Evolutionary conservation across 441 rosid genomes (phyloP), one percentile per base, ranked within the genome.

Genomic region (Populus hybrid): DNA sequence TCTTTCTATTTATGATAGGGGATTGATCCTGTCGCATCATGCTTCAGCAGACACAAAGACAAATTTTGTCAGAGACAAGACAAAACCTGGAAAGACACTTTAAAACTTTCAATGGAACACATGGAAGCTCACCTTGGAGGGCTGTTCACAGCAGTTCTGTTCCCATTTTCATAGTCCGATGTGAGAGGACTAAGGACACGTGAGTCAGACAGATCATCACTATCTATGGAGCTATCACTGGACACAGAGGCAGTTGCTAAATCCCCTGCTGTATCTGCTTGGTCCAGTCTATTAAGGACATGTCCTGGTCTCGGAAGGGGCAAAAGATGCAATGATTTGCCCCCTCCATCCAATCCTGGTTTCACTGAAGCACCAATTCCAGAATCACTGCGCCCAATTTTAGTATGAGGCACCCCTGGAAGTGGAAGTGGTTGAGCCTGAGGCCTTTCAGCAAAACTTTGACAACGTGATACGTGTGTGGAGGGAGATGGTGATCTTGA

Each of bases 391-490:
- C 85, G 85, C 68, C 80, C 69, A 69, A 82, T 84, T 61, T 82
- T 77, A n/a, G 70, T 5, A 67, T 16, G 76, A 69, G 75, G 75
- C 71, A 64, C 75, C 59, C 81, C 88, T 28, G 30, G 40, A 36
- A 36, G 86, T 4, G 96, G 97, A 77, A 92, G 97, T 70, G 94
- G 97, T 42, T 92, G 96, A 63, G 94, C 89, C 79, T 42, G 83
- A 75, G 92, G 80, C 81, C 90, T 84, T 74, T 85, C 92, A 35
- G 80, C 80, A 87, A 92, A 92, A 85, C 94, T 92, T 82, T 89
- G 96, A 83, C 91, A 86, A 69, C 93, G 84, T 6, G 83, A 81
- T 8, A 90, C 97, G 38, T 84, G 78, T 69, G 84, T 87, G 35
- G 92, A 84, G 69, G 94, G 94, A 53, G 93, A 89, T 71, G 92